Evolutionary conservation across 202 grass and related monocot genomes (phyloP), one percentile per base, ranked within the genome.

Genomic region (Bolboschoenoplectus hybrid): DNA sequence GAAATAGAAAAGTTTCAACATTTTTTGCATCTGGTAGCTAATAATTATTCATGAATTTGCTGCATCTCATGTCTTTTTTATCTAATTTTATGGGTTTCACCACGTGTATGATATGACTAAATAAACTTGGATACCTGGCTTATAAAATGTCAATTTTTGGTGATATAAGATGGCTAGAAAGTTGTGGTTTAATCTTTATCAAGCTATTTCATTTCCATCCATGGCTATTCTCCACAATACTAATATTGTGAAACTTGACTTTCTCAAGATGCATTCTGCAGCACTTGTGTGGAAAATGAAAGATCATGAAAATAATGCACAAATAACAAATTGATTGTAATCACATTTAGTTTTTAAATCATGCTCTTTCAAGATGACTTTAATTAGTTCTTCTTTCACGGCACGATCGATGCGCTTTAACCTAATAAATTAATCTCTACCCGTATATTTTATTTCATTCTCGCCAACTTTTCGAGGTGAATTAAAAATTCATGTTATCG

Each of bases 41-140:
- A 9, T 56, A 47, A 17, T 56, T 56, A 3, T 9, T n/a, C 13
- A 58, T n/a, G 26, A 36, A 35, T 53, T 78, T 40, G 41, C 2
- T 57, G 11, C 52, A 58, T 58, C 11, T 57, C 52, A 79, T 79
- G 51, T 79, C 52, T 40, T 7, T 58, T 79, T 57, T 58, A 60
- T 79, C 35, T 58, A 79, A 43, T 41, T 58, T 40, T 79, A 43
- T 40, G 34, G 13, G 2, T 41, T 79, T 79, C 75, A 60, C 13
- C 52, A 79, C 5, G 51, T 60, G 75, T 39, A 43, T 40, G 51
- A 32, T 58, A 56, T 41, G 14, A 57, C 26, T 57, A 20, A 56
- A 53, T 10, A 51, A 35, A 40, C 5, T 79, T 79, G 6, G 8
- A 39, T 79, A 58, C 20, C 52, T 52, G 16, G 26, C 35, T 41